Evolutionary conservation across 345 rosid genomes (phyloP), one percentile per base, ranked within the genome.

Genomic region (Eucalyptus regnans): DNA sequence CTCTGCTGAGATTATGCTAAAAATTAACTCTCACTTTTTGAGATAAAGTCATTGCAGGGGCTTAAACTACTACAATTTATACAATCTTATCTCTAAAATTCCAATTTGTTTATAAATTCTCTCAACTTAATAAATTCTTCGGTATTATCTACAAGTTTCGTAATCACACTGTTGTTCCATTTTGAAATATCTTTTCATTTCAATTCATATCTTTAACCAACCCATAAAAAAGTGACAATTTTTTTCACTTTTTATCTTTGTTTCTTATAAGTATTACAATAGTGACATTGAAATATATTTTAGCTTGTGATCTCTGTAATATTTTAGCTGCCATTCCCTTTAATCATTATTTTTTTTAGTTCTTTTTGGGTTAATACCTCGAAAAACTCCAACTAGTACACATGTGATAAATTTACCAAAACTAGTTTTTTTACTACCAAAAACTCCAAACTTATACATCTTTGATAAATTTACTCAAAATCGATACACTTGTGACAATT

Each of bases 401-500:
- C 20, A 0, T 15, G 54, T 51, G 8, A 51, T 16, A 51, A 51
- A 51, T 51, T 16, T 51, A 51, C 8, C 54, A 51, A 51, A 6
- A 51, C 8, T 16, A 51, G 8, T 51, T 51, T 51, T 51, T 51
- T 51, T 8, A 51, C 1, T 0, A 3, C 4, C 3, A 51, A 51
- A 51, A 16, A 51, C 20, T 51, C 54, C 1, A 50, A 50, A 50
- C 7, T 6, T 15, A 6, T 50, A 16, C 54, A 51, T 18, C 20
- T 16, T 50, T 50, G 3, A 50, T 50, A 50, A 50, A 50, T 50
- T 50, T 50, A 50, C 54, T 6, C 20, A 2, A 50, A 50, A 50
- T 0, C 1, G 1, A 6, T 50, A 50, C 54, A 50, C 20, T 2
- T 2, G 1, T 50, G 3, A 50, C 54, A 50, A 16, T 6, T 50